Evolutionary conservation across 2,329 filamentous ascomycete genomes (phyloP).

Genomic region (Graphiopsis chlorocephala): DNA sequence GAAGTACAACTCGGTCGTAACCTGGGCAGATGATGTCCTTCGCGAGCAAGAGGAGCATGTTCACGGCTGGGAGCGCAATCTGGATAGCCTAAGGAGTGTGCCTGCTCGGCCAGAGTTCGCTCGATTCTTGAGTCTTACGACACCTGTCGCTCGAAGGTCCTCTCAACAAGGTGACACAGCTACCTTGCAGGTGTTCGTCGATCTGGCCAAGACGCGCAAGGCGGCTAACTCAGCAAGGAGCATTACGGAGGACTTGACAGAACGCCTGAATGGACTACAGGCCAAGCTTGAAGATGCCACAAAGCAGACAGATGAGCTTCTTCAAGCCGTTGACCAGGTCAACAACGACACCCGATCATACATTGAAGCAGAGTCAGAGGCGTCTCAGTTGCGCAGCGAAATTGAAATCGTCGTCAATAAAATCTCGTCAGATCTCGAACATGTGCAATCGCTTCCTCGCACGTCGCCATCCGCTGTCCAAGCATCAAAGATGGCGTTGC

Average conservation of each 20-base stretch:
- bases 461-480: conserved; percentile 63
- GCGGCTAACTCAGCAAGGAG: conserved; percentile 66
- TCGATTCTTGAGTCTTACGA: conserved; percentile 36
- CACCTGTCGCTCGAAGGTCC: conserved; percentile 20
- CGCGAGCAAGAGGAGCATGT: conserved; percentile 65
- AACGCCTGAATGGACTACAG: conserved; percentile 45
- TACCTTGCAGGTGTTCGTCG: conserved; percentile 73
- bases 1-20: conserved; percentile 67
- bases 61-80: conserved; percentile 65
- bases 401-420: conserved; percentile 84
- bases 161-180: conserved; percentile 47
- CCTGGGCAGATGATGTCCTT: conserved; percentile 66
- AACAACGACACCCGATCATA: conserved; percentile 27
- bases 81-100: conserved; percentile 63
- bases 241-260: conserved; percentile 63
- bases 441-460: conserved; percentile 66
- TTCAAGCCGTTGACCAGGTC: conserved; percentile 44
- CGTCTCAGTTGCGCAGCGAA: conserved; percentile 71
- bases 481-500: conserved; percentile 62
- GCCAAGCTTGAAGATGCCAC: conserved; percentile 42
- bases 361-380: conserved; percentile 49
- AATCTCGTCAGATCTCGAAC: conserved; percentile 80
- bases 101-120: conserved; percentile 66
- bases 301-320: conserved; percentile 44
- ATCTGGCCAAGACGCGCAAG: conserved; percentile 67